A percentile compares a stretch with the other conserved stretches of the same genome.
Evolutionary conservation across 1,139 yeast species (phyloP).

Genomic region (Debaryomyces robertsiae): DNA sequence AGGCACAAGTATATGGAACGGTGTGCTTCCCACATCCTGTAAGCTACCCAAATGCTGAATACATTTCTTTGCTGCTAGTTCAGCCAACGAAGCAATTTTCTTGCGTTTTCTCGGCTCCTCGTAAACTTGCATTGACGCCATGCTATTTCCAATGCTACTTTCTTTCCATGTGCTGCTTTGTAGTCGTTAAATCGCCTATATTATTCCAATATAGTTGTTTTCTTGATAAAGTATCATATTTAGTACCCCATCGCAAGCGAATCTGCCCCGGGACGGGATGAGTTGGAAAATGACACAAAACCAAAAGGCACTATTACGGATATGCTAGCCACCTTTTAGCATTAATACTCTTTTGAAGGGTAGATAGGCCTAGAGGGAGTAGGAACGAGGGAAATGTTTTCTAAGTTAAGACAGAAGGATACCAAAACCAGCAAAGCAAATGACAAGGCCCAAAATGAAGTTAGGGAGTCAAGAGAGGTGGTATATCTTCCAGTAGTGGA

Average conservation of each 20-base stretch:
- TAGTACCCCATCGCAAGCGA: no score
- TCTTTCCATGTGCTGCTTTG: slow-evolving; percentile 1
- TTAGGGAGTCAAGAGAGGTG: slow-evolving; percentile 17
- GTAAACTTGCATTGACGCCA: slow-evolving; percentile 3
- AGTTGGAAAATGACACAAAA: slow-evolving; percentile 5
- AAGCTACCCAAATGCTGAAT: slow-evolving; percentile 21
- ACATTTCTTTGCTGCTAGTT: slow-evolving; percentile 19
- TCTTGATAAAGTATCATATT: no score
- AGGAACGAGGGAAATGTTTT: slow-evolving; percentile 7
- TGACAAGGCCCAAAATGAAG: slow-evolving; percentile 4
- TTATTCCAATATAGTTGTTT: no score
- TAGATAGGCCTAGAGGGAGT: no score
- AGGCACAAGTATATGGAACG: slow-evolving; percentile 50
- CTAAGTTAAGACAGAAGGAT: slow-evolving; percentile 10
- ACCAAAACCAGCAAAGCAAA: neutral
- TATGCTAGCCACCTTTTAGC: no score
- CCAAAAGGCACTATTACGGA: neutral
- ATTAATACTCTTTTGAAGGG: no score
- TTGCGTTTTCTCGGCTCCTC: slow-evolving; percentile 6
- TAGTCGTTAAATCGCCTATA: no score
- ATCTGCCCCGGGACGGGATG: neutral
- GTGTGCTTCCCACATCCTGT: slow-evolving; percentile 49
- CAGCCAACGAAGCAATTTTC: slow-evolving; percentile 15
- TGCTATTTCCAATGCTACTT: slow-evolving; percentile 1
- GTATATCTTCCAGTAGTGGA: slow-evolving; percentile 52